Base-by-base conservation (phyloP, 345 rosid species). In the Ricinus communis region DNA sequence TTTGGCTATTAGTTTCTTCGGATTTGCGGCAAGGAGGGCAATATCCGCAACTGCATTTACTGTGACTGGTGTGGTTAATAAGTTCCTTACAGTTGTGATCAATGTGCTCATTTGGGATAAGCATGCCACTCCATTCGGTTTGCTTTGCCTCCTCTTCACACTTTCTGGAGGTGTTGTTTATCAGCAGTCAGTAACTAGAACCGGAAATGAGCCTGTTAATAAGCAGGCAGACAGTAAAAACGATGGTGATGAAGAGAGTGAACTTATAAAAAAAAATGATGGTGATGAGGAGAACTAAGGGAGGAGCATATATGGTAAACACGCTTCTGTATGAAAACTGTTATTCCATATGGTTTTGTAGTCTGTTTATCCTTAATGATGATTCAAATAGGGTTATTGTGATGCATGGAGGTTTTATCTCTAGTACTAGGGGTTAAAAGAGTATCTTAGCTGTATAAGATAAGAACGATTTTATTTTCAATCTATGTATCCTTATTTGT, bases 21-120 rank as follows among this genome's bases (percentile, higher is more conserved):
- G 99, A 0, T 95, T 95, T 66, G 98, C 97, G 6, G 88, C 99
- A 13, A 87, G 99, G 82, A 86, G 78, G 82, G 98, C 97, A 0
- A 86, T 95, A 30, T 95, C 99, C 5, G 99, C 99, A 10, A 95
- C 99, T 0, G 99, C 99, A 5, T 95, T 92, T 69, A 95, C 99
- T 0, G 99, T 95, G 45, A 95, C 97, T 13, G 99, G 99, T 36
- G 99, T 95, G 66, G 99, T 95, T 46, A 95, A 95, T 75, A 95
- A 95, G 87, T 95, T 95, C 52, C 93, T 95, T 52, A 95, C 98
- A 0, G 98, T 95, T 74, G 87, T 87, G 65, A 92, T 95, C 79
- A 95, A 95, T 84, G 97, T 95, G 62, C 8, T 88, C 77, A 90
- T 95, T 56, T 95, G 99, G 99, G 99, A 92, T 74, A 95, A 95